Conservation (phyloP, 2,329 filamentous ascomycete genomes). For the Trichoderma afroharzianum region DNA sequence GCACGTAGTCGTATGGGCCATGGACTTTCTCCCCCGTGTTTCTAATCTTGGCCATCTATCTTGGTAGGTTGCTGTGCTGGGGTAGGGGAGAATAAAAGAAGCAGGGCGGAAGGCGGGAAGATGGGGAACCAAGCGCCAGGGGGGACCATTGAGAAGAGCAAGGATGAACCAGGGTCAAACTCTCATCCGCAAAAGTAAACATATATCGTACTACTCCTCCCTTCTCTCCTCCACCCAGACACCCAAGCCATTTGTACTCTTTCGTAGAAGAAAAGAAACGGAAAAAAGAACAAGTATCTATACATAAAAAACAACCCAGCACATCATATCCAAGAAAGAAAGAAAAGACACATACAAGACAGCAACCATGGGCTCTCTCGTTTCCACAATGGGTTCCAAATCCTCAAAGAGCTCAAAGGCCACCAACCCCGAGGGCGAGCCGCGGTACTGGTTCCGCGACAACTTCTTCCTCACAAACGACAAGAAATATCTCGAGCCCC, state of each 20-base stretch:
- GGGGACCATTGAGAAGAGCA: neutral
- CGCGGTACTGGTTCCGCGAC: constrained; percentile 48
- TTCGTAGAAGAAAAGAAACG: neutral
- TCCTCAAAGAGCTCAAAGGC: constrained; percentile 15
- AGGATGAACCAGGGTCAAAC: neutral
- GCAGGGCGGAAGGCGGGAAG: constrained; percentile 3
- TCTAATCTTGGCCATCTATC: constrained; percentile 7
- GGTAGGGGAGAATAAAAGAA: neutral
- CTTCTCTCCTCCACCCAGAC: neutral
- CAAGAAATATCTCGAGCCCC: constrained; percentile 50
- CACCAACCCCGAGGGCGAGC: constrained; percentile 30
- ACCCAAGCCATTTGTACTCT: neutral
- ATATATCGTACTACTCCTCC: constrained; percentile 8
- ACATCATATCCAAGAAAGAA: neutral
- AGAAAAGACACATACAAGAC: neutral
- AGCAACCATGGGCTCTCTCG: constrained; percentile 9
- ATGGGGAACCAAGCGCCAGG: neutral
- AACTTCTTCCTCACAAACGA: constrained; percentile 61
- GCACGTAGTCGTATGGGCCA: neutral
- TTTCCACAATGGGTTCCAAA: constrained; percentile 23
- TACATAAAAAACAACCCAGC: neutral
- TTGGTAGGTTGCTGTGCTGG: neutral
- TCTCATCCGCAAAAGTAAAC: neutral
- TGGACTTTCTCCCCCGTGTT: neutral
- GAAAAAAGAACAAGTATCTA: neutral